Percentiles rank a stretch among this genome's conserved stretches.
These are phyloP conservation scores for Dimargaris verticillata DNA, from an alignment of 192 early-diverging fungal genomes.

Conservation along the genomic window DNA sequence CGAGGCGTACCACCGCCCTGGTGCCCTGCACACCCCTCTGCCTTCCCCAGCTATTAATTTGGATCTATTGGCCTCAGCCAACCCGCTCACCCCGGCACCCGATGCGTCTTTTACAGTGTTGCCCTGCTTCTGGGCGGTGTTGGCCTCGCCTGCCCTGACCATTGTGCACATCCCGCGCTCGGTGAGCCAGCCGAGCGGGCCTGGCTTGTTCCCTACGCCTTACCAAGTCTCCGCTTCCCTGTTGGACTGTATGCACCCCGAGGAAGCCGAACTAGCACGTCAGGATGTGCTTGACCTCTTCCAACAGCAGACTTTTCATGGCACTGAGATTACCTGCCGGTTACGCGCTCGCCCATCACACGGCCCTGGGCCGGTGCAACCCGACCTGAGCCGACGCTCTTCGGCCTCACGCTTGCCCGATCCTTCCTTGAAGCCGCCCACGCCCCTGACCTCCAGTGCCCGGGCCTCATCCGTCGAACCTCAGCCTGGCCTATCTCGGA, in stretches of 20 bases:
- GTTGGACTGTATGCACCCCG: constrained; percentile 31
- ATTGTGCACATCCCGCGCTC: too few species aligned
- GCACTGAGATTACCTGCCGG: constrained; percentile 25
- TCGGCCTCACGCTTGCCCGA: not conserved
- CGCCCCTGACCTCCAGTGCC: not conserved
- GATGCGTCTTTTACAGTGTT: too few species aligned
- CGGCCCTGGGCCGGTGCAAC: not conserved
- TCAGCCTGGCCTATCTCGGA: not conserved
- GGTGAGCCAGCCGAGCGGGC: too few species aligned
- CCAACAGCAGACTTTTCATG: constrained; percentile 20
- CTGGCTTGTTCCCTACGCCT: too few species aligned
- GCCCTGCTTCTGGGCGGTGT: too few species aligned
- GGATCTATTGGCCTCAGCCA: too few species aligned
- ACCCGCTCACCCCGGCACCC: too few species aligned
- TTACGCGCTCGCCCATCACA: not conserved
- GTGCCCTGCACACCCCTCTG: too few species aligned
- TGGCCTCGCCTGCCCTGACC: too few species aligned
- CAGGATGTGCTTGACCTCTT: constrained; percentile 24
- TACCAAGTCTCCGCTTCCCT: too few species aligned
- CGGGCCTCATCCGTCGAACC: not conserved
- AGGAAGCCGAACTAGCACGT: constrained; percentile 25
- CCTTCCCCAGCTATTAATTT: too few species aligned
- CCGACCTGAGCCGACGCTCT: constrained; percentile 3
- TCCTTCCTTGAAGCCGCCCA: not conserved
- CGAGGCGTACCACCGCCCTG: too few species aligned